Conservation (phyloP, 257 asterid species). For the Datura wrightii region DNA sequence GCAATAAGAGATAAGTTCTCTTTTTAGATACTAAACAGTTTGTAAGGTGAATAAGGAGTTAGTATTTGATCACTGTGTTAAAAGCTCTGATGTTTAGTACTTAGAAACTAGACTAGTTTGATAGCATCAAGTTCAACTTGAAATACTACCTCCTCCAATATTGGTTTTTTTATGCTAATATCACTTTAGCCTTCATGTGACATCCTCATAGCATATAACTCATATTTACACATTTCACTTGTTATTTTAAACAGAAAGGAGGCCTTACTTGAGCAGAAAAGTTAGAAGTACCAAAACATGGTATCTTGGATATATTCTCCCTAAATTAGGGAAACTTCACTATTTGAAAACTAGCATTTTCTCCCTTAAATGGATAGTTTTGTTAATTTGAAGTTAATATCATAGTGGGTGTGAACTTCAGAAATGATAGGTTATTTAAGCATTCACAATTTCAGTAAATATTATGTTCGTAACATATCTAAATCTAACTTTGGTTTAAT, state of each 20-base stretch:
- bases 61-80: background rate
- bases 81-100: background rate
- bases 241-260: background rate
- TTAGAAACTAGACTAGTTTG: constrained; percentile 28
- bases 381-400: background rate
- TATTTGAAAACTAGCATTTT: background rate
- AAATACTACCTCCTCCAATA: background rate
- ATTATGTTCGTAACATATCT: background rate
- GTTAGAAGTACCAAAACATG: background rate
- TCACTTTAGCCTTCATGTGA: constrained; percentile 20
- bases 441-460: background rate
- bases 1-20: constrained; percentile 8
- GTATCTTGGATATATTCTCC: background rate
- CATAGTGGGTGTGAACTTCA: background rate
- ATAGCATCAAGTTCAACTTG: constrained; percentile 15
- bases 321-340: background rate
- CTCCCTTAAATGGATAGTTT: background rate
- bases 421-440: background rate
- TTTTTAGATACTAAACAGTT: background rate
- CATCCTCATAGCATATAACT: background rate
- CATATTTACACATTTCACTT: background rate
- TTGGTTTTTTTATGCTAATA: background rate
- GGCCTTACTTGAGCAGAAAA: constrained; percentile 1
- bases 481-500: background rate
- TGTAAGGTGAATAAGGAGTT: constrained; percentile 21